Conservation (phyloP, 768 basidiomycete species). For the Amanita inopinata region DNA sequence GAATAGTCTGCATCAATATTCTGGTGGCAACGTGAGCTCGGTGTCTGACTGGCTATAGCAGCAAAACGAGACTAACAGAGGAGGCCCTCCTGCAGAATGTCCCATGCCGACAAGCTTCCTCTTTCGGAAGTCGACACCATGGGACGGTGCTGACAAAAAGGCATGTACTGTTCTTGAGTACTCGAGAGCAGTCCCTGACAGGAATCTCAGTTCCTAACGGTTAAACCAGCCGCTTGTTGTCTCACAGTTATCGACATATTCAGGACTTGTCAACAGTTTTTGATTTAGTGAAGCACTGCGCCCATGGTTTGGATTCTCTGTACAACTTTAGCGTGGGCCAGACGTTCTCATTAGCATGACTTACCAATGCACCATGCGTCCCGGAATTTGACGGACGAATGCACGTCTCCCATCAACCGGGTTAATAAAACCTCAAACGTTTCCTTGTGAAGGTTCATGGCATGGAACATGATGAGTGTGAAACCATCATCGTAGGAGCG, state of each 20-base stretch:
- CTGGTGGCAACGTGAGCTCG: conserved; percentile 6
- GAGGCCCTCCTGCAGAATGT: conserved; percentile 13
- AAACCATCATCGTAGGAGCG: conserved; percentile 9
- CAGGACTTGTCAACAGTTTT: background rate
- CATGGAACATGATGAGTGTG: conserved; percentile 12
- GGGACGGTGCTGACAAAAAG: conserved; percentile 9
- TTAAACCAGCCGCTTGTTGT: background rate
- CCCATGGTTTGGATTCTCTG: conserved; percentile 11
- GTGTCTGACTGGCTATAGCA: background rate
- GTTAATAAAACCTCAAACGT: conserved; percentile 9
- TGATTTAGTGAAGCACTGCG: conserved; percentile 5
- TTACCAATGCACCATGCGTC: conserved; percentile 10
- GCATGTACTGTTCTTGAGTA: conserved; percentile 11
- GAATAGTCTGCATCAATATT: conserved; percentile 10
- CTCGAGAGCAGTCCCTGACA: conserved; percentile 11
- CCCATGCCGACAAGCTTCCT: conserved; percentile 11
- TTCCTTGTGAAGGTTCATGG: conserved; percentile 13
- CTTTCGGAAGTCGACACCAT: conserved; percentile 11
- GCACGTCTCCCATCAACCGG: conserved; percentile 5
- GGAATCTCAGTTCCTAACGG: background rate
- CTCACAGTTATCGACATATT: background rate
- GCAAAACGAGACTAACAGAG: conserved; percentile 10
- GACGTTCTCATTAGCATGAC: background rate
- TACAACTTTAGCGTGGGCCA: background rate
- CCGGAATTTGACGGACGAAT: background rate